These are phyloP conservation scores for Geosmithia flava DNA, from an alignment of 2,329 filamentous ascomycete genomes.

Conservation along the genomic window DNA sequence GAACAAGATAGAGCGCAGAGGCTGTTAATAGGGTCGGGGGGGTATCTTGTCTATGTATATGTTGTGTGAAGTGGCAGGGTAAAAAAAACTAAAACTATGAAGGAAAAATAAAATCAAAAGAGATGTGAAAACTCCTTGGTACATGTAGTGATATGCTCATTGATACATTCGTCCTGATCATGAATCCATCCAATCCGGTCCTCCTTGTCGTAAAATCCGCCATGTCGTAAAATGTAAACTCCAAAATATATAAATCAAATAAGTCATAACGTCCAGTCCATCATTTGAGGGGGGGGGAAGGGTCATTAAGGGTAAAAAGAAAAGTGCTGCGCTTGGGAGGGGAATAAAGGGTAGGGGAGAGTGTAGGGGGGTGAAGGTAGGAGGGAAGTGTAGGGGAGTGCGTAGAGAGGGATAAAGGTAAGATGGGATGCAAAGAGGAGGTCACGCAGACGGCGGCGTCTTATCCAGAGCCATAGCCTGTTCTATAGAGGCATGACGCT, in stretches of 20 bases:
- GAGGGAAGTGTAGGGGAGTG: not conserved
- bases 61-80: slow-evolving; percentile 8
- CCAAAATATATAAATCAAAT: too few species aligned
- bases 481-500: slow-evolving; percentile 51
- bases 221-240: too few species aligned
- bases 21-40: slow-evolving; percentile 5
- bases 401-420: not conserved
- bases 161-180: not conserved
- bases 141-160: not conserved
- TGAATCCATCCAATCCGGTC: not conserved
- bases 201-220: too few species aligned
- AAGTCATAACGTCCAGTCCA: too few species aligned
- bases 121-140: not conserved
- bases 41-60: slow-evolving; percentile 27
- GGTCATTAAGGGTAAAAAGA: too few species aligned
- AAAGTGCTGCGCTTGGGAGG: not conserved
- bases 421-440: not conserved
- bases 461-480: slow-evolving; percentile 31
- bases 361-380: too few species aligned
- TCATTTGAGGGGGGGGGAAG: too few species aligned
- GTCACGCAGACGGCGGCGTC: slow-evolving; percentile 4
- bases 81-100: slow-evolving; percentile 5
- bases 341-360: not conserved
- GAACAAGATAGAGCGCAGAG: too few species aligned
- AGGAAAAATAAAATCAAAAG: slow-evolving; percentile 5